These are phyloP conservation scores for Beauveria medogensis DNA, from an alignment of 2,329 filamentous ascomycete species.

Conservation along the genomic window DNA sequence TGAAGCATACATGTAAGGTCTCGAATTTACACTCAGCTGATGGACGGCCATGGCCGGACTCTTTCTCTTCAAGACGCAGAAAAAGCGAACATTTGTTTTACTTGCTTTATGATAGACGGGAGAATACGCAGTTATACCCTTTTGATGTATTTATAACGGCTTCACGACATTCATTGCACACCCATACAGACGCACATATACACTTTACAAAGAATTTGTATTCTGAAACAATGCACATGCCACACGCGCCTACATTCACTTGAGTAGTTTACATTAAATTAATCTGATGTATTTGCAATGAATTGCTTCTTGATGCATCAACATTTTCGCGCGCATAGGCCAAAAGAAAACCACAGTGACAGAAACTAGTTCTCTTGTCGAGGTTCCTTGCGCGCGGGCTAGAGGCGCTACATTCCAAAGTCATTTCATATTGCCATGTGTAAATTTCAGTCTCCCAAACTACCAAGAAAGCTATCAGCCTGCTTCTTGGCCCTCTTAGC, in stretches of 20 bases:
- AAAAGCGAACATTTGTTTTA: conserved; percentile 11
- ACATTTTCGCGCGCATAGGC: no score
- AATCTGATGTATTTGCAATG: no score
- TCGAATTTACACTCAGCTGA: neutral
- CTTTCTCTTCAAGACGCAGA: neutral
- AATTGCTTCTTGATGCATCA: no score
- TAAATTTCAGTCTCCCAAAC: conserved; percentile 28
- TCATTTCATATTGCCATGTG: neutral
- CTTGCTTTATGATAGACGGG: conserved; percentile 18
- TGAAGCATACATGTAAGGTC: neutral
- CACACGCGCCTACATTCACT: no score
- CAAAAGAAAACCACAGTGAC: no score
- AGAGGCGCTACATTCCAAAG: no score
- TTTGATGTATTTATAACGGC: conserved; percentile 20
- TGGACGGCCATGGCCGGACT: neutral
- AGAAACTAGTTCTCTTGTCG: no score
- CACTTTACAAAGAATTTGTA: neutral
- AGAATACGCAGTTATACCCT: conserved; percentile 14
- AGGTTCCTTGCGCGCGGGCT: no score
- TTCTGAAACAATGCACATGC: neutral
- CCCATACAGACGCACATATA: neutral
- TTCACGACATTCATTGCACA: conserved; percentile 14
- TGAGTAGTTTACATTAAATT: no score
- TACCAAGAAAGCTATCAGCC: conserved; percentile 65
- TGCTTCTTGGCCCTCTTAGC: conserved; percentile 54